These are phyloP conservation scores for Limonomyces culmigenus DNA, from an alignment of 1,284 basidiomycete species.

Conservation along the genomic window DNA sequence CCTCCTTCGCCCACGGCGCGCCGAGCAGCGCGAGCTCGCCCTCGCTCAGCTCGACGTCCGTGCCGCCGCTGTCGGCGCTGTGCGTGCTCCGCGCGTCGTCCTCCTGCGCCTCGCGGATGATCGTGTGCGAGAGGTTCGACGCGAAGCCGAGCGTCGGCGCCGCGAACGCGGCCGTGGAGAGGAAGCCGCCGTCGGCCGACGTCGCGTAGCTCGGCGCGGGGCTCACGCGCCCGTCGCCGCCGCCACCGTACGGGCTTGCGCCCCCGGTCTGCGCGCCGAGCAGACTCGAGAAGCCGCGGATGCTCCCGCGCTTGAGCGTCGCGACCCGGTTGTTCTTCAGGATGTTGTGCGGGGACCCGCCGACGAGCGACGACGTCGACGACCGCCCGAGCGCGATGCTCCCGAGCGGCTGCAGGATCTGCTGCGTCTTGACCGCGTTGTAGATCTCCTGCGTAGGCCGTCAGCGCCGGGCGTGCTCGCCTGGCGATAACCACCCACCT, in stretches of 20 bases:
- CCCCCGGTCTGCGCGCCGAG: constrained; percentile 31
- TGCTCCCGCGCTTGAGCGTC: constrained; percentile 78
- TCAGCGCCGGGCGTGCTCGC: constrained; percentile 4
- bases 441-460: constrained; percentile 71
- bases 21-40: constrained; percentile 90
- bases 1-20: constrained; percentile 97
- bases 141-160: constrained; percentile 85
- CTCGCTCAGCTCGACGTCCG: constrained; percentile 72
- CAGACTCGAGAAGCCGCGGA: constrained; percentile 71
- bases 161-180: constrained; percentile 30
- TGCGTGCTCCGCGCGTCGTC: constrained; percentile 67
- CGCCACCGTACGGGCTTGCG: constrained; percentile 58
- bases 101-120: constrained; percentile 88
- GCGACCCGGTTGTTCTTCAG: constrained; percentile 54
- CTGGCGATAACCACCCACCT: constrained; percentile 27
- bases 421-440: constrained; percentile 75
- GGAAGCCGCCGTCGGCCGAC: constrained; percentile 52
- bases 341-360: constrained; percentile 23
- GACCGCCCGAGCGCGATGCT: constrained; percentile 22
- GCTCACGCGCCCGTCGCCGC: constrained; percentile 71
- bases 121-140: constrained; percentile 87
- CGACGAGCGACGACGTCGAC: constrained; percentile 36
- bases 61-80: constrained; percentile 41
- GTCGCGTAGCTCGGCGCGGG: constrained; percentile 82
- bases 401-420: constrained; percentile 71